Conservation (phyloP, 768 basidiomycete genomes). For the Daedaleopsis nitida region DNA sequence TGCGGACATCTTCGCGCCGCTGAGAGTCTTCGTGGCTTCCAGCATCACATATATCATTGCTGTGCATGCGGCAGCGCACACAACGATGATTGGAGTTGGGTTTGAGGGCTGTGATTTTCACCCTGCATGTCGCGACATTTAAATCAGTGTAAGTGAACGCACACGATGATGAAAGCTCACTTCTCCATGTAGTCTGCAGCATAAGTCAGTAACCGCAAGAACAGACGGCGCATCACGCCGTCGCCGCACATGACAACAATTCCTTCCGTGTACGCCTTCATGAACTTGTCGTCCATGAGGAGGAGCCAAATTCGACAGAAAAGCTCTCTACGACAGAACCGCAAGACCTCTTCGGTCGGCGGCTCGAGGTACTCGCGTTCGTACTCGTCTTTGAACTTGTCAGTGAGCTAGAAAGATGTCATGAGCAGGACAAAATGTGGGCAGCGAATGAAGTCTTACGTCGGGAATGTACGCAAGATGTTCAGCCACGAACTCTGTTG, state of each 20-base stretch:
- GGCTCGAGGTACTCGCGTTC: constrained; percentile 11
- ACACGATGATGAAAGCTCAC: constrained; percentile 40
- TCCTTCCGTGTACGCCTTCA: constrained; percentile 28
- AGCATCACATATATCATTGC: constrained; percentile 2
- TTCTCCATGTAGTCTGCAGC: too few relatives aligned
- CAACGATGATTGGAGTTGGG: constrained; percentile 42
- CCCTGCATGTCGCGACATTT: constrained; percentile 23
- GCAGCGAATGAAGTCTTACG: constrained; percentile 27
- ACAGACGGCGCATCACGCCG: constrained; percentile 23
- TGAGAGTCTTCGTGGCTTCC: neutral
- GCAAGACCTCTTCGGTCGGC: constrained; percentile 24
- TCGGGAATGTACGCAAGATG: constrained; percentile 46
- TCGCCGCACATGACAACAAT: constrained; percentile 24
- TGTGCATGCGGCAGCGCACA: constrained; percentile 37
- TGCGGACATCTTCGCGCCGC: neutral
- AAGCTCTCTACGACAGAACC: constrained; percentile 33
- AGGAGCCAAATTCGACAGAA: constrained; percentile 31
- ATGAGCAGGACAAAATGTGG: too few relatives aligned
- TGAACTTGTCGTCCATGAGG: constrained; percentile 25
- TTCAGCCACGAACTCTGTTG: constrained; percentile 36
- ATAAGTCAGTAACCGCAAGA: constrained; percentile 29
- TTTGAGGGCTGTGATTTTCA: constrained; percentile 39
- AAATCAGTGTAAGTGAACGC: neutral
- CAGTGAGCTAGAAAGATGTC: constrained; percentile 25
- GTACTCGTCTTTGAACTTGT: constrained; percentile 33